Percentiles rank a stretch among this genome's conserved stretches.
Conservation (phyloP, 768 basidiomycete genomes). For the Rhodocollybia butyracea region DNA sequence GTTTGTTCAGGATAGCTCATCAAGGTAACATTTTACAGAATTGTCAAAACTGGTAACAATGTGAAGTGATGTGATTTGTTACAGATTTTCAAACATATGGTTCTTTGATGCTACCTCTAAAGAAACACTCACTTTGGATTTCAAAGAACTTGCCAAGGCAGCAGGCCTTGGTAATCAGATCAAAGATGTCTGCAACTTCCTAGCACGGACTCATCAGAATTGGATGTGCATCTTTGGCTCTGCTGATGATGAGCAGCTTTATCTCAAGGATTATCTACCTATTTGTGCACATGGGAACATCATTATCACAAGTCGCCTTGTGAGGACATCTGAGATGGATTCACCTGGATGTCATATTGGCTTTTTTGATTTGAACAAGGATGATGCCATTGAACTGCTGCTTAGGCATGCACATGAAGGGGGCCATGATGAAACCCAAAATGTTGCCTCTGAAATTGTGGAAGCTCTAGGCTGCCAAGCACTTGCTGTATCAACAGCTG, state of each 20-base stretch:
- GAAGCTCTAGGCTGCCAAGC: background rate
- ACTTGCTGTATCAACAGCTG: background rate
- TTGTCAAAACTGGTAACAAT: background rate
- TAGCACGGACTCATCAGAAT: too few relatives aligned
- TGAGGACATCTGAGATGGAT: too few relatives aligned
- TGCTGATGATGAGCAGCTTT: too few relatives aligned
- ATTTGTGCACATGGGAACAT: too few relatives aligned
- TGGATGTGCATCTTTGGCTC: too few relatives aligned
- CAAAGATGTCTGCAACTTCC: too few relatives aligned
- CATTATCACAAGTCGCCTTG: too few relatives aligned
- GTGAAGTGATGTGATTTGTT: background rate
- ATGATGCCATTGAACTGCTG: too few relatives aligned
- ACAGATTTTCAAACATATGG: too few relatives aligned
- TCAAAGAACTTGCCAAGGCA: background rate
- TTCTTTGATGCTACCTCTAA: conserved; percentile 5
- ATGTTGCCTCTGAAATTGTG: conserved; percentile 3
- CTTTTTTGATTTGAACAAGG: too few relatives aligned
- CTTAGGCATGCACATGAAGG: background rate
- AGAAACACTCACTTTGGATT: conserved; percentile 5
- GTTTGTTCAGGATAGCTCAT: background rate
- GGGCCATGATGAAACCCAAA: background rate
- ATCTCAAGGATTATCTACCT: too few relatives aligned
- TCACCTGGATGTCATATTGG: too few relatives aligned
- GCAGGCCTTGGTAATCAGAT: background rate
- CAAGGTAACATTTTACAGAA: background rate